Percentiles rank a stretch among this genome's conserved stretches.
Evolutionary conservation across 2,329 filamentous ascomycete species (phyloP).

Genomic region (Diaporthe nobilis): DNA sequence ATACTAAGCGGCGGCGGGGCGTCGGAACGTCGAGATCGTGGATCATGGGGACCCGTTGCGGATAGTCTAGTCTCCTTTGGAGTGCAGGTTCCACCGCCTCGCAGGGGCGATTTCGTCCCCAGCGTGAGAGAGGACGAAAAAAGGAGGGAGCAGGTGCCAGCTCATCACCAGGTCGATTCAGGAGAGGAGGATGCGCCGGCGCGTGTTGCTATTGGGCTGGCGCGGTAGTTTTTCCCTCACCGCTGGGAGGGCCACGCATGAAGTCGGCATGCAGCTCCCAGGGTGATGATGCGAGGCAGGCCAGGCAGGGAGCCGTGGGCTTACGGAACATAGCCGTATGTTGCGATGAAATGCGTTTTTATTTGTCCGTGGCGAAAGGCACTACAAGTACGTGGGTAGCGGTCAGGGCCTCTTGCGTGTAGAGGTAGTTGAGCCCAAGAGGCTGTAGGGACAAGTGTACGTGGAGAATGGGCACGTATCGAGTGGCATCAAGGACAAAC

Average conservation of each 20-base stretch:
- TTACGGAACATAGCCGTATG: slow-evolving; percentile 19
- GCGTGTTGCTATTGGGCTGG: slow-evolving; percentile 15
- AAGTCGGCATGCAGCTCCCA: slow-evolving; percentile 21
- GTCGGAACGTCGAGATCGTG: slow-evolving; percentile 18
- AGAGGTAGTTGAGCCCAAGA: background rate
- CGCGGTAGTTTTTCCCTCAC: slow-evolving; percentile 2
- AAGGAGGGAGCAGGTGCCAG: slow-evolving; percentile 17
- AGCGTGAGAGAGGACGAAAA: background rate
- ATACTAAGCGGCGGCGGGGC: slow-evolving; percentile 27
- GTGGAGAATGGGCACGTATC: background rate
- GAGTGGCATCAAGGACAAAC: background rate
- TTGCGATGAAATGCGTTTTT: background rate
- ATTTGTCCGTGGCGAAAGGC: background rate
- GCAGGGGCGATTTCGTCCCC: background rate
- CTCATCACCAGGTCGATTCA: slow-evolving; percentile 9
- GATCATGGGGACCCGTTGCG: slow-evolving; percentile 24
- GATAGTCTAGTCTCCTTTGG: slow-evolving; percentile 21
- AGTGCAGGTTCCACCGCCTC: slow-evolving; percentile 5
- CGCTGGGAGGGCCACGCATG: slow-evolving; percentile 28
- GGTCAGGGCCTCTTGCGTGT: background rate
- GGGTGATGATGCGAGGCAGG: slow-evolving; percentile 12
- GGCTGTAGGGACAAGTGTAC: background rate
- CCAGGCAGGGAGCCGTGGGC: slow-evolving; percentile 13
- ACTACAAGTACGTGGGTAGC: background rate
- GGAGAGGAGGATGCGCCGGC: slow-evolving; percentile 6